A percentile compares a stretch with the other conserved stretches of the same genome.
phyloP scores from a whole-genome alignment of 805 yeast genomes.

The Maudiozyma barnettii region DNA sequence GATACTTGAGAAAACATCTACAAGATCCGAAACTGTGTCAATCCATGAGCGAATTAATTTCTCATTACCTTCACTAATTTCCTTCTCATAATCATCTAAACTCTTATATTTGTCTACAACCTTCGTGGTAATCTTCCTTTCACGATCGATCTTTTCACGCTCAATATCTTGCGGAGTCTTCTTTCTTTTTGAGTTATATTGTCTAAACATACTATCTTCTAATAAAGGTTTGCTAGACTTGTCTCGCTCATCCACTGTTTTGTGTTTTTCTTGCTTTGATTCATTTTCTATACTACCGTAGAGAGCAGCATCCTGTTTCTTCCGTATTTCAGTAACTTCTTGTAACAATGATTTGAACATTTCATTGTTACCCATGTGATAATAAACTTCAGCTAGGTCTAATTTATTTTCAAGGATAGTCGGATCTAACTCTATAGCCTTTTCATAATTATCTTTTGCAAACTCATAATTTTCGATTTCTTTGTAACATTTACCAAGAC shows the following conservation, averaged over 20 bases:
- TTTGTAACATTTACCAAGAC: conserved; percentile 68
- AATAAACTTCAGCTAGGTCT: conserved; percentile 73
- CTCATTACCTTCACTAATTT: conserved; percentile 40
- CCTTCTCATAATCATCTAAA: conserved; percentile 42
- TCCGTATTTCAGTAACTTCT: conserved; percentile 42
- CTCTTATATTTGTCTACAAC: conserved; percentile 48
- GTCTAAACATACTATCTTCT: conserved; percentile 25
- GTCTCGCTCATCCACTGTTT: conserved; percentile 1
- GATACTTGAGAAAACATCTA: conserved; percentile 73
- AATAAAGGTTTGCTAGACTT: conserved; percentile 23
- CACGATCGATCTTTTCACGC: conserved; percentile 45
- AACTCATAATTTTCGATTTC: conserved; percentile 60
- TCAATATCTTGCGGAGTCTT: conserved; percentile 28
- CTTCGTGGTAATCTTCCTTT: conserved; percentile 46
- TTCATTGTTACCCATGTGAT: conserved; percentile 50
- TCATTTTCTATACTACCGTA: conserved; percentile 8
- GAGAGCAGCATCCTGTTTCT: conserved; percentile 20
- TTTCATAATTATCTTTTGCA: conserved; percentile 51
- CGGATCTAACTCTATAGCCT: conserved; percentile 49
- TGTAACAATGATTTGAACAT: conserved; percentile 45
- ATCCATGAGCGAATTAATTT: conserved; percentile 75
- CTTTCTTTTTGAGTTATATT: conserved; percentile 19
- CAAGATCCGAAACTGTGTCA: conserved; percentile 69
- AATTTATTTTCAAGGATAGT: conserved; percentile 63
- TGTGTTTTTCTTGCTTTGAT: background rate